phyloP scores from a whole-genome alignment of 2,329 filamentous ascomycete species.

The Teratosphaeria gauchensis region DNA sequence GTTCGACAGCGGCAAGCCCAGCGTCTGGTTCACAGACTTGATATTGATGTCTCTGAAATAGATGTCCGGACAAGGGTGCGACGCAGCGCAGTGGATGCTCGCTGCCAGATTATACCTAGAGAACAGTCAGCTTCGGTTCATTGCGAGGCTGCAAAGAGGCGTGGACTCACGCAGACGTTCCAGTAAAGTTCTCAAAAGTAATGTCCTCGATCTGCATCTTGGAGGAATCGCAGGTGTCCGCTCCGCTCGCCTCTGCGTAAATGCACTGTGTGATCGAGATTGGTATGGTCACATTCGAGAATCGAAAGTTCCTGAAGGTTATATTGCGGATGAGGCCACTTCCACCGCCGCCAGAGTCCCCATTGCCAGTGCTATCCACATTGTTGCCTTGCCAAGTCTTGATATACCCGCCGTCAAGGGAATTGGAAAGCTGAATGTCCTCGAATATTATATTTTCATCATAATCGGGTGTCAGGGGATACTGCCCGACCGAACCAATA shows the following conservation, averaged over 20 bases:
- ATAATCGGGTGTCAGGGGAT: constrained; percentile 40
- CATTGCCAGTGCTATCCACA: constrained; percentile 43
- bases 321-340: constrained; percentile 29
- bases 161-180: constrained; percentile 10
- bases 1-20: constrained; percentile 5
- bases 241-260: constrained; percentile 7
- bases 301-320: constrained; percentile 1
- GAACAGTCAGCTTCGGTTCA: not conserved
- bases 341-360: constrained; percentile 43
- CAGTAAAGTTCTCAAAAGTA: constrained; percentile 17
- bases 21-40: constrained; percentile 1
- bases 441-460: constrained; percentile 36
- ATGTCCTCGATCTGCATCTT: constrained; percentile 32
- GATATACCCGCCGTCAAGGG: constrained; percentile 21
- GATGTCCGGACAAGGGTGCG: constrained; percentile 2
- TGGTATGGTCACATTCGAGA: constrained; percentile 6
- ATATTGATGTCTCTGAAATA: constrained; percentile 4
- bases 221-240: constrained; percentile 15
- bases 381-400: constrained; percentile 49
- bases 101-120: constrained; percentile 3
- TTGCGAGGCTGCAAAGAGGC: not conserved
- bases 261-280: constrained; percentile 9
- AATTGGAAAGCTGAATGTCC: constrained; percentile 17
- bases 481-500: constrained; percentile 40
- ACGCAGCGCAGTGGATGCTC: constrained; percentile 1